Evolutionary conservation across 2,329 filamentous ascomycete genomes (phyloP).

Genomic region (Trichoderma simmonsii): DNA sequence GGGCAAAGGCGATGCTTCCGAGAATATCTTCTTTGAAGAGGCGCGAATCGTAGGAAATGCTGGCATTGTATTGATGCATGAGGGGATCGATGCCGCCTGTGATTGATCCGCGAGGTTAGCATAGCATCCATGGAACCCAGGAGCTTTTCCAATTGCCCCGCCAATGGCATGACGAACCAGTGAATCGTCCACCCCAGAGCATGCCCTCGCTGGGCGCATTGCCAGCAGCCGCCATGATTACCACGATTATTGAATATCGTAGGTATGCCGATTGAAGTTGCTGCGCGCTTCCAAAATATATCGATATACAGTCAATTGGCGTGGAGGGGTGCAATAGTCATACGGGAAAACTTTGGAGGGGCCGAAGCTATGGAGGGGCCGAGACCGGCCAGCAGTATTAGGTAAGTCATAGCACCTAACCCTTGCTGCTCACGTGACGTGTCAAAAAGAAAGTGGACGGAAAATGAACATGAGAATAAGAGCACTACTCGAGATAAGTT

Average conservation of each 20-base stretch:
- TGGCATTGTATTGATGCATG: conserved; percentile 77
- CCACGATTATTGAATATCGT: neutral
- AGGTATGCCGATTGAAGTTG: no score
- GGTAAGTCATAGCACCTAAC: neutral
- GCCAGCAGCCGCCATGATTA: conserved; percentile 20
- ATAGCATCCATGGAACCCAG: conserved; percentile 23
- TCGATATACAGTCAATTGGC: no score
- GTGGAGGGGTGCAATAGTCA: no score
- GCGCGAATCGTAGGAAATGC: conserved; percentile 70
- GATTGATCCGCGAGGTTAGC: conserved; percentile 28
- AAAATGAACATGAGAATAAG: neutral
- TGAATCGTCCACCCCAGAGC: conserved; percentile 52
- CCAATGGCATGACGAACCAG: conserved; percentile 34
- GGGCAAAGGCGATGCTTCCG: conserved; percentile 77
- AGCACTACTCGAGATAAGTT: neutral
- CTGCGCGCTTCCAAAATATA: no score
- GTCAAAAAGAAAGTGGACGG: neutral
- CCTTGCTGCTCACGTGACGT: neutral
- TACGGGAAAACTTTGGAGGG: no score
- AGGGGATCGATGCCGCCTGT: conserved; percentile 68
- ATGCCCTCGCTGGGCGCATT: conserved; percentile 31
- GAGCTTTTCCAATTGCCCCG: conserved; percentile 26
- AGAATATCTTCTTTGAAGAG: conserved; percentile 80
- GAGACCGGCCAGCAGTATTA: neutral
- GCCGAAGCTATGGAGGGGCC: no score